Evolutionary conservation across 208 protist species (phyloP).

Genomic region (Trypanosoma grayi): DNA sequence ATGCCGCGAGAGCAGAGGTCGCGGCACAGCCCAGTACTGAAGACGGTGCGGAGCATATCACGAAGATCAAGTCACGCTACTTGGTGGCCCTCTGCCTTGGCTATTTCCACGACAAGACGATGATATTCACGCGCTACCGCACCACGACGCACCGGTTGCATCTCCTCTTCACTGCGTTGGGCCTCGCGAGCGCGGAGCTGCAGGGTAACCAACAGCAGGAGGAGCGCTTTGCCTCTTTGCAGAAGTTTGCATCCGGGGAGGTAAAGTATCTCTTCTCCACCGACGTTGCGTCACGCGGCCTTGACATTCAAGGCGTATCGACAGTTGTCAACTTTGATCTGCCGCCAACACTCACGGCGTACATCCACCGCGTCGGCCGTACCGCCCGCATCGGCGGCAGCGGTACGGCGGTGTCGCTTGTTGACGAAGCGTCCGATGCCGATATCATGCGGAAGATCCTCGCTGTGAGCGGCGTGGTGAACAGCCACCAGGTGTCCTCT

Average conservation of each 20-base stretch:
- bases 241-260: conserved; percentile 74
- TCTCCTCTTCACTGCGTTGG: conserved; percentile 75
- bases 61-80: conserved; percentile 76
- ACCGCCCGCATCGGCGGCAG: conserved; percentile 95
- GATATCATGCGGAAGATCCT: conserved; percentile 91
- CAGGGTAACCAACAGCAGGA: conserved; percentile 86
- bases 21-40: conserved; percentile 2
- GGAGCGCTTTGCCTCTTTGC: conserved; percentile 73
- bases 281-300: conserved; percentile 91
- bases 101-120: conserved; percentile 74
- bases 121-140: conserved; percentile 89
- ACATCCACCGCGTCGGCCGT: conserved; percentile 98
- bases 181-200: conserved; percentile 69
- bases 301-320: conserved; percentile 96
- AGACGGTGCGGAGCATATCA: conserved; percentile 47
- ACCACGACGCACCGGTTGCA: conserved; percentile 80
- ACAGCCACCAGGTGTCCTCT: conserved; percentile 67
- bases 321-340: conserved; percentile 98
- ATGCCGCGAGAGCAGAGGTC: conserved; percentile 20
- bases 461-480: conserved; percentile 70
- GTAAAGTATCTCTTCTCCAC: conserved; percentile 91
- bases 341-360: conserved; percentile 95
- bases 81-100: conserved; percentile 76
- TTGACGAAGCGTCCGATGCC: conserved; percentile 78
- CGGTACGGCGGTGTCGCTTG: conserved; percentile 94